phyloP scores from a whole-genome alignment of 768 basidiomycete genomes.

The Cyathus striatus region DNA sequence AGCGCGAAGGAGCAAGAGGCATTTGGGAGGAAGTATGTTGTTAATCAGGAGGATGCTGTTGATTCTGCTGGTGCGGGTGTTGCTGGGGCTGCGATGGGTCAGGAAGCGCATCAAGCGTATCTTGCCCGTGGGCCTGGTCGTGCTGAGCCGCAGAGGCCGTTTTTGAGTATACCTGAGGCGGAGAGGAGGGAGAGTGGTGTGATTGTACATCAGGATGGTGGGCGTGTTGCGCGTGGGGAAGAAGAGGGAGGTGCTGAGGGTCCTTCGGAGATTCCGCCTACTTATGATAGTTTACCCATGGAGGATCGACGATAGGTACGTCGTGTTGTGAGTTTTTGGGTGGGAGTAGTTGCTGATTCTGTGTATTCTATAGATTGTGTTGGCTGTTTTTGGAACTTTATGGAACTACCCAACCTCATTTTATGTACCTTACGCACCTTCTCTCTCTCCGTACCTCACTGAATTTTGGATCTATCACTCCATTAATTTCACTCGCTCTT shows the following conservation, averaged over 20 bases:
- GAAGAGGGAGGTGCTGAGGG: not conserved
- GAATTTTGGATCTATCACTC: too few species aligned
- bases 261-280: conserved; percentile 3
- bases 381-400: too few species aligned
- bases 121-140: not conserved
- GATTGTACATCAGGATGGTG: conserved; percentile 5
- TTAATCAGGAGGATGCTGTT: not conserved
- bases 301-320: conserved; percentile 1
- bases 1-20: conserved; percentile 2
- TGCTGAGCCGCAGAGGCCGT: not conserved
- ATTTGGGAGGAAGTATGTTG: not conserved
- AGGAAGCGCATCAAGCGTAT: conserved; percentile 2
- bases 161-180: not conserved
- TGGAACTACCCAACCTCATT: too few species aligned
- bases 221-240: not conserved
- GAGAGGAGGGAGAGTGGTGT: not conserved
- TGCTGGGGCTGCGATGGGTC: not conserved
- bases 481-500: too few species aligned
- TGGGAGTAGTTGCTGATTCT: too few species aligned
- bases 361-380: too few species aligned
- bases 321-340: not conserved
- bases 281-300: conserved; percentile 4
- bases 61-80: not conserved
- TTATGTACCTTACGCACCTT: too few species aligned
- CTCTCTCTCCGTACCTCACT: too few species aligned